Conservation (phyloP, 345 rosid species). For the Eucalyptus globulus region DNA sequence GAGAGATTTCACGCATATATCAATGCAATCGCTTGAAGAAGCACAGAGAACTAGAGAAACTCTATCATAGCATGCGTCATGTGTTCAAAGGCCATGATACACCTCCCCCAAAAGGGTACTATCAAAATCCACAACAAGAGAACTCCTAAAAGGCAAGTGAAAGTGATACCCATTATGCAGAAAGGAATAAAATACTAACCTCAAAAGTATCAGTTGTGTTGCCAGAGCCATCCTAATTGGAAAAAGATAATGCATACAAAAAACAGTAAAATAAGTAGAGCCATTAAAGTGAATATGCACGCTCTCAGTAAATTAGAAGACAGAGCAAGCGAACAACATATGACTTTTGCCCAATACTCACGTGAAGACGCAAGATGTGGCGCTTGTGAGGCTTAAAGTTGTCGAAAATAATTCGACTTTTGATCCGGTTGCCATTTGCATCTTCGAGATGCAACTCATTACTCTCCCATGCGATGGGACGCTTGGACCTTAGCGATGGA, state of each 20-base stretch:
- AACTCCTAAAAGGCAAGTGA: too few relatives aligned
- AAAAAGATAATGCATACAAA: background rate
- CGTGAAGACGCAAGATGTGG: constrained; percentile 10
- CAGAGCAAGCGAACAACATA: background rate
- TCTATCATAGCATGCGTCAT: background rate
- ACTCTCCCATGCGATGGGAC: too few relatives aligned
- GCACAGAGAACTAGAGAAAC: background rate
- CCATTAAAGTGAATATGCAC: background rate
- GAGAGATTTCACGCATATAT: too few relatives aligned
- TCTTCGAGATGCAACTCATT: too few relatives aligned
- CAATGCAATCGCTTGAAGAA: background rate
- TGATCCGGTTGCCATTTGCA: too few relatives aligned
- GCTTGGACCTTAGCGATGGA: too few relatives aligned
- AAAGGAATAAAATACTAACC: constrained; percentile 2
- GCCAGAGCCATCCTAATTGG: constrained; percentile 43
- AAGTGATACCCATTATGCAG: background rate
- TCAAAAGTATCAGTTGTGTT: constrained; percentile 18
- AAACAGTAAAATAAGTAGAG: background rate
- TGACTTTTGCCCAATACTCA: constrained; percentile 7
- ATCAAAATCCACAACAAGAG: too few relatives aligned
- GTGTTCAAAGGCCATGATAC: too few relatives aligned
- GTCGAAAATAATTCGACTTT: too few relatives aligned
- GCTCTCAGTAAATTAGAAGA: background rate
- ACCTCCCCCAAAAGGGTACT: too few relatives aligned
- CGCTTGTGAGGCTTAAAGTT: too few relatives aligned